phyloP scores from a whole-genome alignment of 2,329 filamentous ascomycete genomes.

The Fusarium siculi region DNA sequence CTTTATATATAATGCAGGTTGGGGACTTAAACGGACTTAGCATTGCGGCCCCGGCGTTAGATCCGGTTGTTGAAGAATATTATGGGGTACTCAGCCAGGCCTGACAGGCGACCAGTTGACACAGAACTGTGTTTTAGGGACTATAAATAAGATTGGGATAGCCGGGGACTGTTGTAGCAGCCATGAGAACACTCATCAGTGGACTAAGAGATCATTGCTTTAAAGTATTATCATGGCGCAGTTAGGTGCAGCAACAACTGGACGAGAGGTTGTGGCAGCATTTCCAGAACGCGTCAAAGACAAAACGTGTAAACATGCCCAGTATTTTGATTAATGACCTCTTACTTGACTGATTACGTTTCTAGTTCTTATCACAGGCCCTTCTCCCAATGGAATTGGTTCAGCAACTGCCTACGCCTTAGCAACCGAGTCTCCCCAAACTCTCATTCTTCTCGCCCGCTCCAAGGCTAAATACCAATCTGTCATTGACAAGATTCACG shows the following conservation, averaged over 20 bases:
- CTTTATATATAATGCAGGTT: not conserved
- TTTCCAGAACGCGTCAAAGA: not conserved
- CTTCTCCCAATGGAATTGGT: not conserved
- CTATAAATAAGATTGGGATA: not conserved
- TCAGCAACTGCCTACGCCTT: not conserved
- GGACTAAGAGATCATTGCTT: rapidly evolving
- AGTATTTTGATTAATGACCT: rapidly evolving
- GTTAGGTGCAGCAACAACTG: not conserved
- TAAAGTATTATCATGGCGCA: not conserved
- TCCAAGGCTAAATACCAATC: not conserved
- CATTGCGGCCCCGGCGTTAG: not conserved
- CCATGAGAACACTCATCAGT: not conserved
- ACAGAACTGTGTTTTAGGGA: not conserved
- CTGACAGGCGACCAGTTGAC: not conserved
- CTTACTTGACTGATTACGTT: rapidly evolving
- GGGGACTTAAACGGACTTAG: not conserved
- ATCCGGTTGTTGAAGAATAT: not conserved
- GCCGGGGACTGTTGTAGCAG: not conserved
- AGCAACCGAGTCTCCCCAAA: not conserved
- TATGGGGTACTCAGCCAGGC: not conserved
- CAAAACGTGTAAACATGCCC: not conserved
- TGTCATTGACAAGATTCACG: not conserved
- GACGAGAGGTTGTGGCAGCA: not conserved
- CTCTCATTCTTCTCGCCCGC: not conserved
- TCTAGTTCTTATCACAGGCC: not conserved